phyloP scores from a whole-genome alignment of 2,329 filamentous ascomycete genomes.

The Ceratocystis destructans region DNA sequence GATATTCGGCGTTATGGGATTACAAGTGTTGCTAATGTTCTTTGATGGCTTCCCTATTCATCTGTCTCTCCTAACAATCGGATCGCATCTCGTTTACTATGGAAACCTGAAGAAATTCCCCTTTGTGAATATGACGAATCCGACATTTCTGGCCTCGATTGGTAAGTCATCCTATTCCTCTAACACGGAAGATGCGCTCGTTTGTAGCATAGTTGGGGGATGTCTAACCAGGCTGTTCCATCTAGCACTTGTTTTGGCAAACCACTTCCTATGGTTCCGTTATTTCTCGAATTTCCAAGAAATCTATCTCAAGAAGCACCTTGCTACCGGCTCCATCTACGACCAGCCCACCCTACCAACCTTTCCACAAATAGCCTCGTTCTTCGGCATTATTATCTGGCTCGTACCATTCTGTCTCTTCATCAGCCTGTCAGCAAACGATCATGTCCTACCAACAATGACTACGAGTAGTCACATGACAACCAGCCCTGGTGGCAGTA shows the following conservation, averaged over 20 bases:
- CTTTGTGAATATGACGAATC: constrained; percentile 74
- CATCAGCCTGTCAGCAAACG: constrained; percentile 81
- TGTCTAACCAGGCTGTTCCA: not conserved
- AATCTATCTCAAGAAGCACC: constrained; percentile 35
- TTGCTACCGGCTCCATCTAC: constrained; percentile 40
- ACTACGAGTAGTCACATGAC: constrained; percentile 43
- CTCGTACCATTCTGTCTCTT: constrained; percentile 90
- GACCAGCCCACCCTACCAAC: constrained; percentile 53
- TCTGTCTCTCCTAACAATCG: constrained; percentile 60
- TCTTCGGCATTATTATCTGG: constrained; percentile 95
- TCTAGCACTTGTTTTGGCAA: constrained; percentile 63
- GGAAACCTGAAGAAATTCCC: constrained; percentile 67
- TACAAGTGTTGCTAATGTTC: constrained; percentile 61
- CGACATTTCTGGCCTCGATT: constrained; percentile 73
- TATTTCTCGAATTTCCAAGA: constrained; percentile 63
- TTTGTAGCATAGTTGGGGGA: not conserved
- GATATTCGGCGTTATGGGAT: constrained; percentile 65
- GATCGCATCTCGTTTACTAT: constrained; percentile 72
- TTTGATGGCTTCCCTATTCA: constrained; percentile 75
- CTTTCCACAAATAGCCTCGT: constrained; percentile 90
- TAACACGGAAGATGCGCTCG: not conserved
- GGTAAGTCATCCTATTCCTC: constrained; percentile 36
- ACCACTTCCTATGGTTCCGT: constrained; percentile 93
- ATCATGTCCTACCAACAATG: constrained; percentile 90
- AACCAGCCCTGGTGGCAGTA: constrained; percentile 26